Conservation (phyloP, 768 basidiomycete genomes). For the Suillus decipiens region DNA sequence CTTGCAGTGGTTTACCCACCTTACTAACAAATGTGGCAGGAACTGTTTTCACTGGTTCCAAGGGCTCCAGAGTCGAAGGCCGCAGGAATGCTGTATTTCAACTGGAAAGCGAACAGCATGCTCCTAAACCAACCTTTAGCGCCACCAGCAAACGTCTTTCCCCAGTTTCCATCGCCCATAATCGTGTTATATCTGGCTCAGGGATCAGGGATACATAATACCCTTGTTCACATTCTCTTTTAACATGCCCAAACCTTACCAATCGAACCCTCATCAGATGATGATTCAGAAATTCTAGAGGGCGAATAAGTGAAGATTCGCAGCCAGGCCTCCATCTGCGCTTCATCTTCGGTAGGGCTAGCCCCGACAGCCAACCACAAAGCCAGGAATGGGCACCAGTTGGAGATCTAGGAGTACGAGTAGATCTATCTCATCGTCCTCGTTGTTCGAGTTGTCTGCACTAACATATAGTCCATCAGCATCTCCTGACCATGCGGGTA, state of each 20-base stretch:
- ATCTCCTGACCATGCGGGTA: neutral
- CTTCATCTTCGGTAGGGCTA: slow-evolving; percentile 3
- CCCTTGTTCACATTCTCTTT: slow-evolving; percentile 13
- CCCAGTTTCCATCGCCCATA: slow-evolving; percentile 66
- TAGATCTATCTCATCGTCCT: slow-evolving; percentile 19
- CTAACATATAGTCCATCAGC: neutral
- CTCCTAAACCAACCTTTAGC: slow-evolving; percentile 31
- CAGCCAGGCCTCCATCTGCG: neutral
- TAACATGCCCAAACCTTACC: neutral
- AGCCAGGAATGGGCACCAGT: slow-evolving; percentile 46
- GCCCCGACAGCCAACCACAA: slow-evolving; percentile 28
- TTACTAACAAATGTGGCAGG: slow-evolving; percentile 27
- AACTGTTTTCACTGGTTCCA: slow-evolving; percentile 13
- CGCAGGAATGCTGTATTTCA: slow-evolving; percentile 32
- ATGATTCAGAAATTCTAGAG: neutral
- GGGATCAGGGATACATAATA: slow-evolving; percentile 40
- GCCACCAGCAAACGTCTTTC: slow-evolving; percentile 56
- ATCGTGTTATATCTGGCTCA: slow-evolving; percentile 56
- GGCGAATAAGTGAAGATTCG: neutral
- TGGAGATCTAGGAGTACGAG: slow-evolving; percentile 41
- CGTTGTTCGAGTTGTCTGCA: neutral
- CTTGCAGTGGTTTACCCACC: slow-evolving; percentile 47
- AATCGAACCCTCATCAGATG: neutral
- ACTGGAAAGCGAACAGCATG: neutral
- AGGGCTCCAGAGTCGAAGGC: slow-evolving; percentile 33